A percentile compares a stretch with the other conserved stretches of the same genome.
Conservation (phyloP, 2,329 filamentous ascomycete species). For the Meredithiella fracta region DNA sequence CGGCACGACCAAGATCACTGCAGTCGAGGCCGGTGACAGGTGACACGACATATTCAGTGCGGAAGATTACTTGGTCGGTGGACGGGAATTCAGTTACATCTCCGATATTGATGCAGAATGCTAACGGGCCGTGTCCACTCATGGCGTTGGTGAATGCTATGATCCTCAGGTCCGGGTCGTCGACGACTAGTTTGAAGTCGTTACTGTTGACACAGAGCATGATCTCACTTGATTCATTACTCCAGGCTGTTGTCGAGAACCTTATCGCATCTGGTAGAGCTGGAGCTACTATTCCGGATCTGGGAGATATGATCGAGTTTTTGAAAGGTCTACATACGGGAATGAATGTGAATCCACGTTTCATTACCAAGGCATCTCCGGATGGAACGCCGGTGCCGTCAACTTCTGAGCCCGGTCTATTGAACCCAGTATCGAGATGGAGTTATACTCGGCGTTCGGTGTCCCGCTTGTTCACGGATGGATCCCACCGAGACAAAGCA, state of each 20-base stretch:
- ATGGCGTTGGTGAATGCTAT: slow-evolving; percentile 88
- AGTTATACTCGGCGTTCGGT: slow-evolving; percentile 76
- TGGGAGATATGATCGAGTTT: slow-evolving; percentile 75
- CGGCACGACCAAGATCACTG: neutral
- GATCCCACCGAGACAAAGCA: slow-evolving; percentile 54
- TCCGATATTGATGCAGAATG: slow-evolving; percentile 80
- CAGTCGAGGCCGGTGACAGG: slow-evolving; percentile 14
- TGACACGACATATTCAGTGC: slow-evolving; percentile 77
- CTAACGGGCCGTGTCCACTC: slow-evolving; percentile 85
- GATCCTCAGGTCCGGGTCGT: slow-evolving; percentile 38
- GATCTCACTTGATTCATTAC: slow-evolving; percentile 27
- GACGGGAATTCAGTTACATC: slow-evolving; percentile 53
- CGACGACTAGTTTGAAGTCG: slow-evolving; percentile 40
- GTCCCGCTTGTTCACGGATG: slow-evolving; percentile 87
- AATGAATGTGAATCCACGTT: slow-evolving; percentile 94
- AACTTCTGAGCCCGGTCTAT: slow-evolving; percentile 30
- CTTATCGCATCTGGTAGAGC: slow-evolving; percentile 59
- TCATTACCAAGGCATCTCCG: slow-evolving; percentile 43
- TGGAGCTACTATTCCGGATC: slow-evolving; percentile 58
- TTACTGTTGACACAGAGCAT: neutral
- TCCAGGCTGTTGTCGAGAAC: slow-evolving; percentile 86
- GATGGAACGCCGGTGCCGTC: slow-evolving; percentile 35
- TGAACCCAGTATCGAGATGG: slow-evolving; percentile 73
- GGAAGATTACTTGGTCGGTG: slow-evolving; percentile 78
- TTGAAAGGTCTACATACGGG: slow-evolving; percentile 79